These are phyloP conservation scores for Ceratocystis cacaofunesta DNA, from an alignment of 2,329 filamentous ascomycete genomes.

Conservation along the genomic window DNA sequence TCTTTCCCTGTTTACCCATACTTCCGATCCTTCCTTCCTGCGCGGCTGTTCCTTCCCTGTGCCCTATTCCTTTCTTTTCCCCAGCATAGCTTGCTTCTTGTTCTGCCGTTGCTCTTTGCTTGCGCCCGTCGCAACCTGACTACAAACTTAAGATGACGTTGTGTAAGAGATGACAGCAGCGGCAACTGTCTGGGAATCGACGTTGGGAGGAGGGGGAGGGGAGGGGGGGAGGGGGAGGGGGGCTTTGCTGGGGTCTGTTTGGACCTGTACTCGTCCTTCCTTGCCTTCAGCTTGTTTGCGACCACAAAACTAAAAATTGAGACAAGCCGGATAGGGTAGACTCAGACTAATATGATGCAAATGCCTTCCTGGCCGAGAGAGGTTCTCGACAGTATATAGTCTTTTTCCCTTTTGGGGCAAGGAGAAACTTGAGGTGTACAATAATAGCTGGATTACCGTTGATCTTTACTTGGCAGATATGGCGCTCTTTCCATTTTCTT, in stretches of 20 bases:
- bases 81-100: background rate
- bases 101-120: background rate
- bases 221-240: background rate
- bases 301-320: no score
- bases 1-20: background rate
- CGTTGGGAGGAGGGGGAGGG: background rate
- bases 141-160: background rate
- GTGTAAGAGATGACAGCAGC: background rate
- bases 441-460: background rate
- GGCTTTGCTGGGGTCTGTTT: background rate
- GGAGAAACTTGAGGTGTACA: background rate
- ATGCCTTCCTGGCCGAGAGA: no score
- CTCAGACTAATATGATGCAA: no score
- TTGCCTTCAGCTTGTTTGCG: background rate
- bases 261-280: background rate
- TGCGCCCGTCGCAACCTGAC: background rate
- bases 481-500: background rate
- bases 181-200: background rate
- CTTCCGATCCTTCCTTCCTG: background rate
- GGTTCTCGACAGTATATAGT: no score
- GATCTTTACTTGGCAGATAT: background rate
- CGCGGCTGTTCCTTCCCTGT: background rate
- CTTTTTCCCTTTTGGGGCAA: background rate
- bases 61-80: background rate
- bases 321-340: no score